These are phyloP conservation scores for Nymphaea thermarum DNA, from an alignment of 164 flowering plant species.

Conservation along the genomic window DNA sequence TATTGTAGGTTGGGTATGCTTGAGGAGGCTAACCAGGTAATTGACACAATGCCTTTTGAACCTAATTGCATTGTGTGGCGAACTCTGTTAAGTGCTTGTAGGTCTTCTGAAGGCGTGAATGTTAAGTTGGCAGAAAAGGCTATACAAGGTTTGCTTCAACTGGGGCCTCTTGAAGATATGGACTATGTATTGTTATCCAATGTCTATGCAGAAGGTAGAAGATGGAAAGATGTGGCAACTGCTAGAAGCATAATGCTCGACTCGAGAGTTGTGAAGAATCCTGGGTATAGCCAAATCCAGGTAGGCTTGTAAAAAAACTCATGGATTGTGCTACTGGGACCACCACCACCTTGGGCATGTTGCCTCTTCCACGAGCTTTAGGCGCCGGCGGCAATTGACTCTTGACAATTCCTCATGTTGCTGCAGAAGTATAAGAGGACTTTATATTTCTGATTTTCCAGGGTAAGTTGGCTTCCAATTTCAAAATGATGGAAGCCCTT, in stretches of 20 bases:
- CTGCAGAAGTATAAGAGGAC: no score
- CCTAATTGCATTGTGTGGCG: slow-evolving; percentile 36
- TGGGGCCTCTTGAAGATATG: slow-evolving; percentile 26
- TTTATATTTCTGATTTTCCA: no score
- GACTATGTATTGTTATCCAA: slow-evolving; percentile 40
- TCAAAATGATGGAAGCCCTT: no score
- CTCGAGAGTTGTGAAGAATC: slow-evolving; percentile 21
- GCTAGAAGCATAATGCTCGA: slow-evolving; percentile 30
- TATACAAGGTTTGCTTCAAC: slow-evolving; percentile 16
- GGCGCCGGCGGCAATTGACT: no score
- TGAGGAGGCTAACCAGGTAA: slow-evolving; percentile 26
- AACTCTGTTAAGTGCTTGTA: slow-evolving; percentile 40
- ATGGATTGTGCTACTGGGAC: neutral
- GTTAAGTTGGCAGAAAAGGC: slow-evolving; percentile 33
- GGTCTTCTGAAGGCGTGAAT: slow-evolving; percentile 16
- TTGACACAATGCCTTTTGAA: slow-evolving; percentile 22
- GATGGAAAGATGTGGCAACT: slow-evolving; percentile 36
- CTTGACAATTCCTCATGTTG: no score
- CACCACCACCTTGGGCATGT: no score
- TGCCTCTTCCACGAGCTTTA: no score
- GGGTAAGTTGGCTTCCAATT: no score
- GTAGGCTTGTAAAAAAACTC: slow-evolving; percentile 2
- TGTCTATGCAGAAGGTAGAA: slow-evolving; percentile 32
- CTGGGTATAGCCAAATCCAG: slow-evolving; percentile 28
- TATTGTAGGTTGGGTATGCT: slow-evolving; percentile 33